A percentile compares a stretch with the other conserved stretches of the same genome.
Conservation (phyloP, 176 grass and related monocot genomes). For the Musa beccarii region DNA sequence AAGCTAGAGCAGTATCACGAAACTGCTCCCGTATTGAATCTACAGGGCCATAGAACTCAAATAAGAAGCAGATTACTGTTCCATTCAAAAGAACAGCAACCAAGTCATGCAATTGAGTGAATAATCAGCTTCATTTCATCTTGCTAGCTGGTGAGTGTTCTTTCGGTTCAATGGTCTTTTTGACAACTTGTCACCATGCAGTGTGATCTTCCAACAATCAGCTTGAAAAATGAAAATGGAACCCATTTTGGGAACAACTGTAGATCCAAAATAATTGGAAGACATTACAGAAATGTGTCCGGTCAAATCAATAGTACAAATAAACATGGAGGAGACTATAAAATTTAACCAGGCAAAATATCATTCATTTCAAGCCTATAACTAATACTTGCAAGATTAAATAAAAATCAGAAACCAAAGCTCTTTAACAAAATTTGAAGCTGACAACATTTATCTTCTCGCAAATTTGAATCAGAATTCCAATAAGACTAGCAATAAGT, state of each 20-base stretch:
- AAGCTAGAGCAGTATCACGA: too few species aligned
- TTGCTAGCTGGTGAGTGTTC: background rate
- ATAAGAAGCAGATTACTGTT: too few species aligned
- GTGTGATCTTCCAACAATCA: constrained; percentile 58
- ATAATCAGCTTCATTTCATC: background rate
- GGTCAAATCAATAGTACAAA: background rate
- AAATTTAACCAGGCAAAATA: too few species aligned
- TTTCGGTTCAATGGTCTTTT: background rate
- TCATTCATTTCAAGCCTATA: background rate
- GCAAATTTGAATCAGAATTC: too few species aligned
- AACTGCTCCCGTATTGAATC: too few species aligned
- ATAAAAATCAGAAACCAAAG: background rate
- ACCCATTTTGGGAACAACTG: constrained; percentile 82
- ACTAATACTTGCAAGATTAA: background rate
- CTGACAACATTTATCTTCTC: background rate
- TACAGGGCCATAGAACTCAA: too few species aligned
- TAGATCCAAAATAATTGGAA: constrained; percentile 11
- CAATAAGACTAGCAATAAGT: too few species aligned
- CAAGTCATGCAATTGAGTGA: too few species aligned
- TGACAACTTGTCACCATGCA: constrained; percentile 61
- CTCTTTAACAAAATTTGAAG: background rate
- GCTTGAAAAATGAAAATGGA: constrained; percentile 87
- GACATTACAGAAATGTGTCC: background rate
- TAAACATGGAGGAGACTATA: too few species aligned
- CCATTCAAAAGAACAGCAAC: too few species aligned